Evolutionary conservation across 2,329 filamentous ascomycete genomes (phyloP).

Genomic region (Ophiostoma himal-ulmi): DNA sequence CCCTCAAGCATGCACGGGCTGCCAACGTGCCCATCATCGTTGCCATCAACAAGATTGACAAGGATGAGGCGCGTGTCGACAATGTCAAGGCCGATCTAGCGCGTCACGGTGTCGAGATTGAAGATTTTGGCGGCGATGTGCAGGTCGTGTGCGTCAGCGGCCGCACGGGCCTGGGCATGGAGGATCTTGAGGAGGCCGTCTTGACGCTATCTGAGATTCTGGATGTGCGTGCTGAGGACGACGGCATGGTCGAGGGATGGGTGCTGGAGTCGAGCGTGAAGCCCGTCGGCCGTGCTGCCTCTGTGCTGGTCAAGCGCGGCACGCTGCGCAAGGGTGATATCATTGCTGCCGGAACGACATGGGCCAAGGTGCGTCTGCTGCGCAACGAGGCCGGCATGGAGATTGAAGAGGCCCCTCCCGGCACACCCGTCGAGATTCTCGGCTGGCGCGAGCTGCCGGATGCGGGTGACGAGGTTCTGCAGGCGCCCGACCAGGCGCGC

Average conservation of each 20-base stretch:
- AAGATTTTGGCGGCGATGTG: slow-evolving; percentile 91
- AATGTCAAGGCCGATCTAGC: slow-evolving; percentile 84
- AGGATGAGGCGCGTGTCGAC: slow-evolving; percentile 71
- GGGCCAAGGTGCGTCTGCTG: slow-evolving; percentile 77
- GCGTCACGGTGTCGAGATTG: slow-evolving; percentile 77
- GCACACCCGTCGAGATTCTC: slow-evolving; percentile 84
- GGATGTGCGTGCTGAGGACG: slow-evolving; percentile 74
- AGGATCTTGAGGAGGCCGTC: slow-evolving; percentile 85
- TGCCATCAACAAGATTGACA: slow-evolving; percentile 96
- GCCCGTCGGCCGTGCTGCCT: slow-evolving; percentile 75
- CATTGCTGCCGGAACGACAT: slow-evolving; percentile 82
- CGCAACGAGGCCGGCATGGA: slow-evolving; percentile 76
- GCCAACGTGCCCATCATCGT: slow-evolving; percentile 94
- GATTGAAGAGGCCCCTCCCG: slow-evolving; percentile 70
- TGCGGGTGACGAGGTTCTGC: slow-evolving; percentile 81
- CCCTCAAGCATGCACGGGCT: slow-evolving; percentile 82
- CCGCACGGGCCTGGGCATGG: slow-evolving; percentile 88
- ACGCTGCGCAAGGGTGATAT: slow-evolving; percentile 75
- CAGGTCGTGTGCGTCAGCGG: slow-evolving; percentile 89
- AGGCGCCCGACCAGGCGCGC: slow-evolving; percentile 70
- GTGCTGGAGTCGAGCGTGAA: slow-evolving; percentile 89
- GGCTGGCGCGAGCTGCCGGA: slow-evolving; percentile 83
- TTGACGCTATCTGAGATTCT: slow-evolving; percentile 81
- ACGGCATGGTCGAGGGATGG: slow-evolving; percentile 84
- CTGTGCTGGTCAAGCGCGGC: slow-evolving; percentile 80